Base-by-base conservation (phyloP, 2,329 filamentous ascomycete species). In the Paracamarosporium sp. region DNA sequence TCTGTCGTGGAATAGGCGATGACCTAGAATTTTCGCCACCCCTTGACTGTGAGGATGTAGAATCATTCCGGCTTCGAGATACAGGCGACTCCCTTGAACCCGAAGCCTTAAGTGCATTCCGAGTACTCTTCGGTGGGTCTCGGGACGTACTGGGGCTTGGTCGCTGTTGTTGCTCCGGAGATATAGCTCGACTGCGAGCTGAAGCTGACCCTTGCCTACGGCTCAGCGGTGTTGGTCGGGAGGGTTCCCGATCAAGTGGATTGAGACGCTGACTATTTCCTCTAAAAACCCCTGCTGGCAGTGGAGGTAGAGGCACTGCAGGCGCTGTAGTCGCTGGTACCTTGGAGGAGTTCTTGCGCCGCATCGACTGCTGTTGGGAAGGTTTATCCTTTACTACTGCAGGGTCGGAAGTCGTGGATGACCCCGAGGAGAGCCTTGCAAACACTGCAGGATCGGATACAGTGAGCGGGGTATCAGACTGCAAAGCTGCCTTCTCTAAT, bases 361-460 rank as follows among this genome's bases (percentile, higher is more conserved):
- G 35, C 13, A 24, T 11, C 3, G 27, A 8, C 0, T 9, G 2
- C 4, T 51, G n/a, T 7, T 24, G n/a, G 2, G 12, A 4, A 8
- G 20, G 22, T n/a, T n/a, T 13, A 8, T 51, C 25, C 27, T 51
- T 51, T 9, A 31, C 27, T 15, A 51, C 36, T 11, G 48, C 48
- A 2, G 48, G 48, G n/a, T 51, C 48, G 33, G 36, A 51, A 17
- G 41, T 40, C 11, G 48, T 41, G 8, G 48, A 51, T 6, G 48
- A 51, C 3, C 48, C 48, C 2, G 48, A 51, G 9, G 53, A 48
- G 12, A 50, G 28, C 13, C 38, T 47, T 28, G 22, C 53, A 40
- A 56, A 56, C 5, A 56, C 47, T 4, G 54, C 54, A 8, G 54
- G 54, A 24, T 56, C 54, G 1, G 50, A 35, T 1, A 9, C 25